Base-by-base conservation (phyloP, 805 yeast species). In the Nakazawaea laoshanensis region DNA sequence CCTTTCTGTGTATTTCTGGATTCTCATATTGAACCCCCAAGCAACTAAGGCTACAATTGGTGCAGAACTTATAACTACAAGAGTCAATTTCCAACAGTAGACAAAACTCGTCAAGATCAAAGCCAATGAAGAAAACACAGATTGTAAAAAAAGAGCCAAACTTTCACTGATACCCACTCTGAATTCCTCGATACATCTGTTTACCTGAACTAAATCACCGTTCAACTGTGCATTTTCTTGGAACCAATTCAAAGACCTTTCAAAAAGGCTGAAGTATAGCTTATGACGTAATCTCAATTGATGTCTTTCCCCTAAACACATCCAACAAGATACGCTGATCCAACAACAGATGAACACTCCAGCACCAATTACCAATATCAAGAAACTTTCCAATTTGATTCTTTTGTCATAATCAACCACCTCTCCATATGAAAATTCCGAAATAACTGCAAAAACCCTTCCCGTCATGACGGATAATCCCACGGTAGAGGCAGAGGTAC, bases 71-170 rank as follows among this genome's bases (percentile, higher is more conserved):
- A 89, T 47, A n/a, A 81, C 72, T 2, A 92, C 70, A 17, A 92
- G 55, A 0, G 96, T 83, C 8, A 92, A 63, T 3, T 83, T 67
- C 96, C 96, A 89, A 3, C 94, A 83, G 39, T 75, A 77, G 39
- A 69, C 67, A 49, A 92, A 69, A 2, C 95, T 76, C 0, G 82
- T 72, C 1, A 72, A 65, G 2, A 79, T 48, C 8, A 80, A 54
- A 0, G 80, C 72, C 4, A 71, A 33, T 0, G 74, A 57, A 0
- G 86, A 65, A 0, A 74, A 69, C 2, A 63, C 25, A 7, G 74
- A 65, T 42, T 77, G 77, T 9, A 73, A 47, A 2, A 77, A 46
- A 14, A 77, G 44, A 0, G 82, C 86, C 12, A 76, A 48, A 3
- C 77, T 70, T 47, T 81, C 88, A 3, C 89, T 73, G 4, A 73